phyloP scores from a whole-genome alignment of 2,329 filamentous ascomycete species.

The Cordyceps cateniannulata region DNA sequence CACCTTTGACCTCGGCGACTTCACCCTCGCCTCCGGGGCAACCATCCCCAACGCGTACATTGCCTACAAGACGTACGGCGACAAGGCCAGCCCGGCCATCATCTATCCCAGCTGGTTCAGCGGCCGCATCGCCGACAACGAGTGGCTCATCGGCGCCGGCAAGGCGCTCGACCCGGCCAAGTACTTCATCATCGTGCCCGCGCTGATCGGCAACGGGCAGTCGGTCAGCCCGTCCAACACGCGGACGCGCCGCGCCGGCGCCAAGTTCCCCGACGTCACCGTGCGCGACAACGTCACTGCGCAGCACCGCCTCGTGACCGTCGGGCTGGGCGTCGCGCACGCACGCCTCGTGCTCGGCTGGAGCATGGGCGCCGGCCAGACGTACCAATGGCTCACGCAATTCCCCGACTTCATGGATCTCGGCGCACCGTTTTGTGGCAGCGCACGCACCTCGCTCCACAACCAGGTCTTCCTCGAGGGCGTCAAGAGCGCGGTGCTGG shows the following conservation, averaged over 20 bases:
- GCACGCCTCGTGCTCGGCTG: slow-evolving; percentile 46
- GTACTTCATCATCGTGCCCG: slow-evolving; percentile 45
- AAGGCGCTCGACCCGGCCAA: slow-evolving; percentile 55
- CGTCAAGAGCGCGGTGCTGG: slow-evolving; percentile 39
- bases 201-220: slow-evolving; percentile 47
- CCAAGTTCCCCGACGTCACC: slow-evolving; percentile 36
- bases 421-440: slow-evolving; percentile 43
- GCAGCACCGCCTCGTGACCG: slow-evolving; percentile 37
- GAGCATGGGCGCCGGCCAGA: slow-evolving; percentile 50
- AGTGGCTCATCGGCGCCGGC: slow-evolving; percentile 64
- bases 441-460: slow-evolving; percentile 43
- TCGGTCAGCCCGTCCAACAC: slow-evolving; percentile 47
- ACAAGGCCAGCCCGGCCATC: slow-evolving; percentile 54
- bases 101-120: slow-evolving; percentile 73
- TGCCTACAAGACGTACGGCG: slow-evolving; percentile 71
- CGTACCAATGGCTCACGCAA: slow-evolving; percentile 45
- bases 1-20: slow-evolving; percentile 56
- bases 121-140: slow-evolving; percentile 58
- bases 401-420: slow-evolving; percentile 41
- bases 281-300: slow-evolving; percentile 47
- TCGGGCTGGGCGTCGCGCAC: slow-evolving; percentile 34
- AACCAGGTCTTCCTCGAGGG: slow-evolving; percentile 51
- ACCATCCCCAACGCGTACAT: slow-evolving; percentile 58
- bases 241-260: slow-evolving; percentile 18
- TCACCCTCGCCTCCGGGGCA: slow-evolving; percentile 59